phyloP scores from a whole-genome alignment of 345 rosid genomes.

The Lepidium africanum region DNA sequence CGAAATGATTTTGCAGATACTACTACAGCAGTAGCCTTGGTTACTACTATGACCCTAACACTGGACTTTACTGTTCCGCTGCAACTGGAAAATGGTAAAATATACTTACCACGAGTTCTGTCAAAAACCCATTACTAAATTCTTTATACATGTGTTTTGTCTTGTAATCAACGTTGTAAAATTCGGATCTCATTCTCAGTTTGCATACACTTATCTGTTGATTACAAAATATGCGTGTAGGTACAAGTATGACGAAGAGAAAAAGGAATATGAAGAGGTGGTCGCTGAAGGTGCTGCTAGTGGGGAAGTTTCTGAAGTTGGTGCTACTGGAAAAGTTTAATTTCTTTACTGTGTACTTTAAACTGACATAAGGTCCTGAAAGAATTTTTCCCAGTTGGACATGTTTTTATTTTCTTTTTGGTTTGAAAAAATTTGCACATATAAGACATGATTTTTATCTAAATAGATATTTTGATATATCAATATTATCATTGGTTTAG shows the following conservation, averaged over 20 bases:
- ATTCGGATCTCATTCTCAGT: neutral
- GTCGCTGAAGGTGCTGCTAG: constrained; percentile 5
- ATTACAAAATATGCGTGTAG: neutral
- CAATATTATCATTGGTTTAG: neutral
- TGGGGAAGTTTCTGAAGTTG: neutral
- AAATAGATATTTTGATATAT: neutral
- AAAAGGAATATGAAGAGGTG: constrained; percentile 18
- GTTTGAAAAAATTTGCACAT: neutral
- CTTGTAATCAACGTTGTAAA: neutral
- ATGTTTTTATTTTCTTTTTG: neutral
- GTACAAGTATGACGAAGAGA: constrained; percentile 22
- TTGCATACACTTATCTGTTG: neutral
- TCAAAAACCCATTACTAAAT: neutral
- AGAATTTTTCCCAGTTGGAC: neutral
- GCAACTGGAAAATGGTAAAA: constrained; percentile 81
- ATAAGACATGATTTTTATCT: neutral
- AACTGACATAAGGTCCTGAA: neutral
- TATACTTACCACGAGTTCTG: neutral
- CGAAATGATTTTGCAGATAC: constrained; percentile 42
- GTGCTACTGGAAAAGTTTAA: constrained; percentile 7
- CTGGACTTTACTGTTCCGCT: constrained; percentile 74
- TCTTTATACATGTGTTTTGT: neutral
- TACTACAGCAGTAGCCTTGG: constrained; percentile 91
- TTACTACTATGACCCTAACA: constrained; percentile 79
- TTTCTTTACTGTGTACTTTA: neutral